A percentile compares a stretch with the other conserved stretches of the same genome.
Evolutionary conservation across 2,329 filamentous ascomycete species (phyloP).

Genomic region (Magnaporthiopsis incrustans): DNA sequence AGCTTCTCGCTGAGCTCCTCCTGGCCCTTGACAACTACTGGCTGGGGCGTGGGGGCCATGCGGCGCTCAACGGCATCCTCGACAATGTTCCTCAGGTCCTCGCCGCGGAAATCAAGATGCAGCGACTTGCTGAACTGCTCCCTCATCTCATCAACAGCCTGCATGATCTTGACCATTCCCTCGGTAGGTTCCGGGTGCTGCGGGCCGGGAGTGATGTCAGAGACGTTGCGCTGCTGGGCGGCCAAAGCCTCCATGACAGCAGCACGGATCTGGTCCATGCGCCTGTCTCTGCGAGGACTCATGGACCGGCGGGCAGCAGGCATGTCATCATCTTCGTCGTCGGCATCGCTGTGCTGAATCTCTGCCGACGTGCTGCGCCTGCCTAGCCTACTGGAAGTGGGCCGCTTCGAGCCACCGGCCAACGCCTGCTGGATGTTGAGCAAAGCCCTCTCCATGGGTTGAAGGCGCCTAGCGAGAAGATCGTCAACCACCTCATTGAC

Average conservation of each 20-base stretch:
- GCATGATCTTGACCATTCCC: conserved; percentile 46
- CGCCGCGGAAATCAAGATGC: conserved; percentile 34
- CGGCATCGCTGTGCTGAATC: conserved; percentile 75
- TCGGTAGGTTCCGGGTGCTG: conserved; percentile 18
- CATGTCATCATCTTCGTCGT: conserved; percentile 78
- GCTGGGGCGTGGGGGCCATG: conserved; percentile 41
- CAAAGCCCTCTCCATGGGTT: conserved; percentile 74
- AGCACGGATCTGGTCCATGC: conserved; percentile 71
- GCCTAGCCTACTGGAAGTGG: conserved; percentile 47
- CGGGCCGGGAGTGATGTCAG: conserved; percentile 20
- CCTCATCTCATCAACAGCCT: conserved; percentile 59
- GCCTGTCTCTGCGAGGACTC: conserved; percentile 72
- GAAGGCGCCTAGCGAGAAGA: conserved; percentile 66
- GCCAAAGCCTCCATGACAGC: conserved; percentile 67
- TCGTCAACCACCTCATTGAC: conserved; percentile 80
- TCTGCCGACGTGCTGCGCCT: conserved; percentile 64
- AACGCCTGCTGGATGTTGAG: conserved; percentile 66
- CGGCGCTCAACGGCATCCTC: conserved; percentile 54
- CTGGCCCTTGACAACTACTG: conserved; percentile 33
- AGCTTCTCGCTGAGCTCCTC: conserved; percentile 45
- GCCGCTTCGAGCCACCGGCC: conserved; percentile 41
- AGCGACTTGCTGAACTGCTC: conserved; percentile 40
- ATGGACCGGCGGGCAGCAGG: conserved; percentile 56
- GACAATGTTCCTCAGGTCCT: conserved; percentile 53
- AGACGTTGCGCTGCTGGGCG: conserved; percentile 38